These are phyloP conservation scores for Teratosphaeria destructans DNA, from an alignment of 2,329 filamentous ascomycete genomes.

Conservation along the genomic window DNA sequence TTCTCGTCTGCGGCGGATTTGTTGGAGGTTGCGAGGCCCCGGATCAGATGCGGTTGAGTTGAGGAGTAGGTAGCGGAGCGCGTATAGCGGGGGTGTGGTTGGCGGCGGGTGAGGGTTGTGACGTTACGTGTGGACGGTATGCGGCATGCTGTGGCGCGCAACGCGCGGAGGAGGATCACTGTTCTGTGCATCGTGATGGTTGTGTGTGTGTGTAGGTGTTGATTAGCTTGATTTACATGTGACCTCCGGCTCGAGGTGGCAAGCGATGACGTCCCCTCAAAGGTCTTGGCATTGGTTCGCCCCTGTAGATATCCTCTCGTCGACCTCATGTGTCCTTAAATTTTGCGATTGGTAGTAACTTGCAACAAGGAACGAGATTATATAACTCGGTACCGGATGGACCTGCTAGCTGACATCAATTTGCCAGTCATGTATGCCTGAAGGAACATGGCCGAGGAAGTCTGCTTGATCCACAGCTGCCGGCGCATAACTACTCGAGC, in stretches of 20 bases:
- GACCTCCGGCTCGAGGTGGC: background rate
- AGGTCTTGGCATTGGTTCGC: conserved; percentile 7
- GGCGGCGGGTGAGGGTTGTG: conserved; percentile 11
- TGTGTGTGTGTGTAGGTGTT: background rate
- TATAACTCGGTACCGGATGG: background rate
- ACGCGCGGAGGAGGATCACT: conserved; percentile 1
- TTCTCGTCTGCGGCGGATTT: conserved; percentile 27
- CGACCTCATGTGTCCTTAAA: background rate
- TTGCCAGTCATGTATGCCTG: background rate
- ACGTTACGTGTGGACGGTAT: conserved; percentile 8
- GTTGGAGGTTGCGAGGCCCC: conserved; percentile 2
- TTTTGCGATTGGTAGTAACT: background rate
- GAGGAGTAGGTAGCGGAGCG: background rate
- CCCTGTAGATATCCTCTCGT: background rate
- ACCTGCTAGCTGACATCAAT: background rate
- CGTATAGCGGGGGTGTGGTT: conserved; percentile 2
- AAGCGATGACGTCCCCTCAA: conserved; percentile 4
- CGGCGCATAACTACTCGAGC: background rate
- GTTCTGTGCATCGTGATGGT: conserved; percentile 2
- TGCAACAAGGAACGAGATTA: background rate
- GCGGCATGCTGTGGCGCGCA: conserved; percentile 7
- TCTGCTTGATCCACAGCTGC: background rate
- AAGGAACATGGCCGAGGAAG: background rate
- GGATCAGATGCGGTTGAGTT: background rate
- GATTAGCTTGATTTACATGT: background rate